Base-by-base conservation (phyloP, 73 alveolate genomes). In the Symbiodinium pilosum region DNA sequence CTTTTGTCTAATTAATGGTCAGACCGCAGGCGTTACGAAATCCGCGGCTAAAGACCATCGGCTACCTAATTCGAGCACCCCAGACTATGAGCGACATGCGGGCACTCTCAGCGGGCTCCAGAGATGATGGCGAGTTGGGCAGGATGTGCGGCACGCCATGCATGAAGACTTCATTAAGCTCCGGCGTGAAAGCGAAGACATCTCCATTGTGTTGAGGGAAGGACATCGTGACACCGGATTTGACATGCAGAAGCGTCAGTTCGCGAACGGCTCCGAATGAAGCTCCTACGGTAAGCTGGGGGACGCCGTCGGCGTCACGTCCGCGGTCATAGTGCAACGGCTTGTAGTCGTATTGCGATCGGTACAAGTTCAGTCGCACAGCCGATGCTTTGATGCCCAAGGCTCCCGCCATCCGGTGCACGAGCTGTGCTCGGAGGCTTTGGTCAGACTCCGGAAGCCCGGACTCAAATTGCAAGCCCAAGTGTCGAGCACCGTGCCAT, bases 111-210 rank as follows among this genome's bases (percentile, higher is more conserved):
- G 54, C 92, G 2, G 92, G 69, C n/a, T 93, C 98, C 28, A 14
- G 28, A 0, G 87, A 38, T 8, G 89, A 28, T 16, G 97, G 97
- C 2, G 89, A 69, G 56, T 91, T 68, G 75, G 97, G 97, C 97
- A 91, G 40, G 43, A 52, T 89, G n/a, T 51, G 83, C 38, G 98
- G 98, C 92, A 93, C 98, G 71, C 98, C 98, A 43, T 93, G 98
- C 98, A 93, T 77, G 84, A 93, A 93, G 85, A 81, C 91, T 34
- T 81, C 92, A 30, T 93, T 93, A 28, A 93, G 98, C 92, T 93
- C 98, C 68, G 98, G 98, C 44, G 98, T 93, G 92, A 93, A 93
- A 64, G 98, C 98, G 30, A 93, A 93, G 85, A 93, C 98, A 36
- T 93, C 98, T 43, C 98, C 98, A 34, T 93, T 93, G 81, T 86